Conservation (phyloP, 1,284 basidiomycete genomes). For the Lentinula novae-zelandiae region DNA sequence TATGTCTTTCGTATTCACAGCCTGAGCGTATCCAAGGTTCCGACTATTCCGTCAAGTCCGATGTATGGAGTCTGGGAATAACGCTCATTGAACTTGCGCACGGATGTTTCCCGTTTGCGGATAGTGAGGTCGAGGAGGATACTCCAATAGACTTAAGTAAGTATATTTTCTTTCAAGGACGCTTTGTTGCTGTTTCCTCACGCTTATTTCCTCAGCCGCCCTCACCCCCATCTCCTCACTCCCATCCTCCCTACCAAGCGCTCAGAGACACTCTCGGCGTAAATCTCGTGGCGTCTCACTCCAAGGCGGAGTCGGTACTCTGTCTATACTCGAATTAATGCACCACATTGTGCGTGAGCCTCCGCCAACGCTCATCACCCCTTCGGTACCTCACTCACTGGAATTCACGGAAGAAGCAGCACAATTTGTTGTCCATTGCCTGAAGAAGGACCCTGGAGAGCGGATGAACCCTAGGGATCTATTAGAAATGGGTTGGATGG, state of each 20-base stretch:
- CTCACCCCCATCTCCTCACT: background rate
- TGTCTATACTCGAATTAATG: slow-evolving; percentile 86
- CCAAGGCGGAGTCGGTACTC: slow-evolving; percentile 79
- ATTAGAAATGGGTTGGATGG: slow-evolving; percentile 10
- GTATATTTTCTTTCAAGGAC: background rate
- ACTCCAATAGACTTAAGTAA: background rate
- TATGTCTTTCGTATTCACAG: slow-evolving; percentile 36
- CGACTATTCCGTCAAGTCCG: slow-evolving; percentile 95
- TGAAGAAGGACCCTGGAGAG: slow-evolving; percentile 10
- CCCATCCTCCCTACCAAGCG: slow-evolving; percentile 14
- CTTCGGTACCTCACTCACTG: background rate
- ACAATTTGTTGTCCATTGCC: slow-evolving; percentile 10
- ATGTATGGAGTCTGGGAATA: slow-evolving; percentile 96
- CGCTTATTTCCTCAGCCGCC: background rate
- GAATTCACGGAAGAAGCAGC: background rate
- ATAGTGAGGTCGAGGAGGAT: slow-evolving; percentile 4
- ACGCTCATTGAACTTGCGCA: slow-evolving; percentile 92
- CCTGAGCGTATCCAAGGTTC: slow-evolving; percentile 99
- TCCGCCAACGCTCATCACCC: slow-evolving; percentile 58
- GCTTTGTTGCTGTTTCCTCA: background rate
- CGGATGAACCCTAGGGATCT: slow-evolving; percentile 12
- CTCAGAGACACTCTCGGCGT: slow-evolving; percentile 32
- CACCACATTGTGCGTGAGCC: slow-evolving; percentile 91
- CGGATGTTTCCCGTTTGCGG: slow-evolving; percentile 81
- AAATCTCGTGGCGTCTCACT: slow-evolving; percentile 83